Percentiles rank a stretch among this genome's conserved stretches.
Conservation (phyloP, 305 asterid genomes). For the Euphrasia arctica region DNA sequence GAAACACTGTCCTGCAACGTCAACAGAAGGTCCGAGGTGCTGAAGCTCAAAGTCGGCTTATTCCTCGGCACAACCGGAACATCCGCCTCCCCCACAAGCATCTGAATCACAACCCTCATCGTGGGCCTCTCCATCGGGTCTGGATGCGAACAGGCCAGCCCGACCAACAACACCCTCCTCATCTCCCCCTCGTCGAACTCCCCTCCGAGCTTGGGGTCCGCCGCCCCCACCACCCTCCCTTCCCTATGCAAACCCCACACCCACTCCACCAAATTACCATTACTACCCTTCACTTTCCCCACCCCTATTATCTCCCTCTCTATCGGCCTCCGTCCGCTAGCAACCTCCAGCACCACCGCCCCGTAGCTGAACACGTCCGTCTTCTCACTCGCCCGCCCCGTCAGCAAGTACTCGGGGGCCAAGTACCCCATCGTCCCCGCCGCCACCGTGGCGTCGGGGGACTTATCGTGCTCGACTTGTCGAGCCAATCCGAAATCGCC, state of each 20-base stretch:
- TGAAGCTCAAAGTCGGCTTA: conserved; percentile 7
- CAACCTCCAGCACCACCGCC: conserved; percentile 36
- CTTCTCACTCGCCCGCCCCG: conserved; percentile 30
- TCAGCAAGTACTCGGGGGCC: conserved; percentile 29
- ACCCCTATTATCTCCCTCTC: conserved; percentile 27
- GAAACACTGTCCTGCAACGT: conserved; percentile 18
- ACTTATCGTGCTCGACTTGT: conserved; percentile 26
- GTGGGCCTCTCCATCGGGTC: conserved; percentile 9
- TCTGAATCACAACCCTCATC: conserved; percentile 15
- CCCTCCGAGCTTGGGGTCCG: not conserved
- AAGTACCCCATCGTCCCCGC: conserved; percentile 33
- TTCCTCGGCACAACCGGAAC: conserved; percentile 4
- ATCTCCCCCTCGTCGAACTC: conserved; percentile 8
- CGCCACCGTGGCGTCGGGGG: conserved; percentile 31
- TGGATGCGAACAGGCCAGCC: conserved; percentile 16
- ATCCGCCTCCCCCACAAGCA: conserved; percentile 16
- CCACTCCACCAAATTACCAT: conserved; percentile 31
- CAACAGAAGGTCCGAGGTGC: conserved; percentile 9
- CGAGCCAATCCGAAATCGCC: conserved; percentile 33
- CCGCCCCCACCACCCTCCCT: conserved; percentile 12
- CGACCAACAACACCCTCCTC: conserved; percentile 11
- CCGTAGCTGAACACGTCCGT: conserved; percentile 37
- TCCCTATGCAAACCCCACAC: conserved; percentile 29
- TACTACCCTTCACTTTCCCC: conserved; percentile 10
- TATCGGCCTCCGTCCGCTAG: conserved; percentile 30